Percentiles rank a stretch among this genome's conserved stretches.
phyloP scores from a whole-genome alignment of 1,284 basidiomycete genomes.

The Apiotrichum siamense region DNA sequence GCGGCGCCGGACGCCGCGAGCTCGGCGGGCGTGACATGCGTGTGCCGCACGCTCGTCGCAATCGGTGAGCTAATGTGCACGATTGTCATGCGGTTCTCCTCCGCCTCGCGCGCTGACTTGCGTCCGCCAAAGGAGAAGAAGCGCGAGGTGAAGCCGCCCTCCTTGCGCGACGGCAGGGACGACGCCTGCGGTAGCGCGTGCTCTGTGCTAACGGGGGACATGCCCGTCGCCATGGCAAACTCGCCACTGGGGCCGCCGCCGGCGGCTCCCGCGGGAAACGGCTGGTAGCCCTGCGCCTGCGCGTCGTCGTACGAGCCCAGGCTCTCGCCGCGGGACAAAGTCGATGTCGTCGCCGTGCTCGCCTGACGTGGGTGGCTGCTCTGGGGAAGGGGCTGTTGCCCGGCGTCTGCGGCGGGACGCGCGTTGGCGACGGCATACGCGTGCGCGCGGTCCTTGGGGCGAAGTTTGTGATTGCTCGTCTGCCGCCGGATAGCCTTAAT shows the following conservation, averaged over 20 bases:
- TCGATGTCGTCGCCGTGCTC: not conserved
- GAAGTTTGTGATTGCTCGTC: not conserved
- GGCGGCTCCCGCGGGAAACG: not conserved
- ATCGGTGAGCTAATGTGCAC: slow-evolving; percentile 13
- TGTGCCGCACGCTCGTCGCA: slow-evolving; percentile 6
- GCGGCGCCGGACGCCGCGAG: slow-evolving; percentile 1
- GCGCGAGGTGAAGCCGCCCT: slow-evolving; percentile 4
- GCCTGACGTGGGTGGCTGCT: not conserved
- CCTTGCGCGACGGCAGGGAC: not conserved
- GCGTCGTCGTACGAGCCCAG: not conserved
- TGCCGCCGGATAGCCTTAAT: not conserved
- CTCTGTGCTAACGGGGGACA: too few relatives aligned
- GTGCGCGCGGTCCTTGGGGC: slow-evolving; percentile 2
- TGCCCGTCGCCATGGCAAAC: not conserved
- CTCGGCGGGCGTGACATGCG: slow-evolving; percentile 9
- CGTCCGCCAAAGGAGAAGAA: slow-evolving; percentile 7
- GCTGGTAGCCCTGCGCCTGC: not conserved
- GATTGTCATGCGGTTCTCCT: slow-evolving; percentile 8
- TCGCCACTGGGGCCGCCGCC: not conserved
- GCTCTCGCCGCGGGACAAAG: not conserved
- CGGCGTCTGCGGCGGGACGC: too few relatives aligned
- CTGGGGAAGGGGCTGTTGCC: too few relatives aligned
- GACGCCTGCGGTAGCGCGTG: too few relatives aligned
- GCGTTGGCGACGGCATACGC: slow-evolving; percentile 5
- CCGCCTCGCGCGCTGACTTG: not conserved